A percentile compares a stretch with the other conserved stretches of the same genome.
phyloP scores from a whole-genome alignment of 257 asterid species.

The Ilex asprella region DNA sequence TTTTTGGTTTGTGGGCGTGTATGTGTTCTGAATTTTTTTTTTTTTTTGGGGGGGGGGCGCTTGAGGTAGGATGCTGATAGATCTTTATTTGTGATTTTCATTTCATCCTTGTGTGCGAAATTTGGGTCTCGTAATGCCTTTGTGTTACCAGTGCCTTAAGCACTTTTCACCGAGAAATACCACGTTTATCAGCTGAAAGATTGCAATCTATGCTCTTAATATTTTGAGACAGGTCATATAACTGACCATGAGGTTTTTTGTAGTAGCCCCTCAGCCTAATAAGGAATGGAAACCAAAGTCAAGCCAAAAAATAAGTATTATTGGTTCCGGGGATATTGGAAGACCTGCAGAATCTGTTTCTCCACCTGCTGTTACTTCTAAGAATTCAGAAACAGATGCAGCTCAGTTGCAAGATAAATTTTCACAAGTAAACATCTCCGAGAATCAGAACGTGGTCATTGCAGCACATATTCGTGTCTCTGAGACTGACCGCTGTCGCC shows the following conservation, averaged over 20 bases:
- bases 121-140: too few relatives aligned
- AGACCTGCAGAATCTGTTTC: constrained; percentile 43
- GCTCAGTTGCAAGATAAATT: constrained; percentile 47
- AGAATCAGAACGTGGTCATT: constrained; percentile 73
- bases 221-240: too few relatives aligned
- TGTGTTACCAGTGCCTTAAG: too few relatives aligned
- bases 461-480: constrained; percentile 93
- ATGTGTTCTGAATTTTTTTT: too few relatives aligned
- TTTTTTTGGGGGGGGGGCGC: too few relatives aligned
- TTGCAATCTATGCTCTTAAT: too few relatives aligned
- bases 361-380: constrained; percentile 40
- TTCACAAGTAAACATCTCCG: constrained; percentile 44
- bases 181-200: too few relatives aligned
- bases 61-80: too few relatives aligned
- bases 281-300: constrained; percentile 97
- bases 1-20: too few relatives aligned
- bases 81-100: too few relatives aligned
- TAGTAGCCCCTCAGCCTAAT: constrained; percentile 59
- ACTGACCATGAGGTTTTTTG: constrained; percentile 15
- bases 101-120: too few relatives aligned
- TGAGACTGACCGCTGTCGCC: constrained; percentile 69
- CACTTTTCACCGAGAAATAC: too few relatives aligned
- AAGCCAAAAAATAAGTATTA: constrained; percentile 44
- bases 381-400: constrained; percentile 37
- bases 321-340: constrained; percentile 54